Conservation (phyloP, 495 filamentous ascomycete genomes). For the Astrocystis sublimbata region DNA sequence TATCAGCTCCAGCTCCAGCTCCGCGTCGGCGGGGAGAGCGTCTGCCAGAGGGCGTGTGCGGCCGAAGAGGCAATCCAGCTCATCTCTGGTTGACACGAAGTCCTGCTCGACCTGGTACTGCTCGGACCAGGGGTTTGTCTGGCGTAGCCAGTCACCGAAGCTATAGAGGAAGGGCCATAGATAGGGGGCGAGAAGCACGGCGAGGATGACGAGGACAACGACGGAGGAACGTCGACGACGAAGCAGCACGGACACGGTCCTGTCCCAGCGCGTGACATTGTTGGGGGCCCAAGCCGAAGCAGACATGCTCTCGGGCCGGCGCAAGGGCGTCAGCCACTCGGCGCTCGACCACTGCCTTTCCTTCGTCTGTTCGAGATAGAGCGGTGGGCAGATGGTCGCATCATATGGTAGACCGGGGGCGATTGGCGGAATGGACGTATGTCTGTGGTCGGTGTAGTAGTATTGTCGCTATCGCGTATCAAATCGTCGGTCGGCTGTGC, state of each 20-base stretch:
- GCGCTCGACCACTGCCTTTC: not conserved
- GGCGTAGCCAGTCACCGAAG: constrained; percentile 39
- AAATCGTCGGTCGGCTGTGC: no score
- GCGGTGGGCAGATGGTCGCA: constrained; percentile 2
- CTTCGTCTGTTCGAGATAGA: not conserved
- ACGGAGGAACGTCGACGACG: constrained; percentile 25
- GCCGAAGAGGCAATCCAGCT: constrained; percentile 43
- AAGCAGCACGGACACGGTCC: constrained; percentile 21
- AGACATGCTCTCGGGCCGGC: constrained; percentile 5
- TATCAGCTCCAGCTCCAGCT: constrained; percentile 48
- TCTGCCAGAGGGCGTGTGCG: constrained; percentile 21
- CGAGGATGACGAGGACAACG: constrained; percentile 26
- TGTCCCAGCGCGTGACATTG: constrained; percentile 6
- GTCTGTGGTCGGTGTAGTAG: no score
- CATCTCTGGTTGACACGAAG: constrained; percentile 36
- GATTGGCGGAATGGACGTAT: not conserved
- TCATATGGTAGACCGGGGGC: not conserved
- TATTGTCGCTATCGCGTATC: no score
- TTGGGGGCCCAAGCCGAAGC: constrained; percentile 6
- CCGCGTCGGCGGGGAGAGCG: constrained; percentile 13
- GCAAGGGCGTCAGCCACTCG: not conserved
- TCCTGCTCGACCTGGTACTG: constrained; percentile 43
- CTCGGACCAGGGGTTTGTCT: constrained; percentile 44
- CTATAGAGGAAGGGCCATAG: constrained; percentile 33
- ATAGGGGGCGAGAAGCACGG: constrained; percentile 29